Conservation (phyloP, 2,329 filamentous ascomycete species). For the Fusarium tupiense region DNA sequence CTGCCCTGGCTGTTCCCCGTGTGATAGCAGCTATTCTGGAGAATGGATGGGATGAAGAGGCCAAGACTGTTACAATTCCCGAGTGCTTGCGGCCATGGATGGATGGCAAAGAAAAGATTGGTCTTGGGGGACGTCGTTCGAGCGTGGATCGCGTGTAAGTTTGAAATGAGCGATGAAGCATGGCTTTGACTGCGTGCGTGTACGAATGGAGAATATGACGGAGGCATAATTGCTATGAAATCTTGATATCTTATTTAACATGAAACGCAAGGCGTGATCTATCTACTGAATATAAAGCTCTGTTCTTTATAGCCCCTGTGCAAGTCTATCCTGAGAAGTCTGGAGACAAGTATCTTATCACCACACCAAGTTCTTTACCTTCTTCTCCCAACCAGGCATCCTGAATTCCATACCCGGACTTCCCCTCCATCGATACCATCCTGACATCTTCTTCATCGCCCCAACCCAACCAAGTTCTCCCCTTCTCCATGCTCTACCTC, state of each 20-base stretch:
- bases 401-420: conserved; percentile 40
- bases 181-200: conserved; percentile 17
- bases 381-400: conserved; percentile 41
- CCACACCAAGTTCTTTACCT: conserved; percentile 22
- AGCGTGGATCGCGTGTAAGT: conserved; percentile 45
- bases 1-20: conserved; percentile 88
- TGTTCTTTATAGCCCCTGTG: background rate
- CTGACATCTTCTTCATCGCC: conserved; percentile 54
- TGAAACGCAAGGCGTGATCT: conserved; percentile 13
- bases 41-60: conserved; percentile 83
- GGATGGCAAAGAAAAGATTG: conserved; percentile 77
- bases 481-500: conserved; percentile 53
- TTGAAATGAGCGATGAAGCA: background rate
- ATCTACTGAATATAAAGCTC: background rate
- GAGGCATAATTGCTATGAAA: conserved; percentile 16
- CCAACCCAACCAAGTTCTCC: conserved; percentile 58
- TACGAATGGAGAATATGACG: conserved; percentile 14
- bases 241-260: conserved; percentile 29
- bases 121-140: conserved; percentile 45
- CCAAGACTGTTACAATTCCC: conserved; percentile 76
- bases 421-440: conserved; percentile 47
- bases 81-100: conserved; percentile 85
- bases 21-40: conserved; percentile 91
- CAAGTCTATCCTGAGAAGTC: background rate
- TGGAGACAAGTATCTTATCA: background rate